phyloP scores from a whole-genome alignment of 1,139 yeast genomes.

The Insectozyma bohioensis region DNA sequence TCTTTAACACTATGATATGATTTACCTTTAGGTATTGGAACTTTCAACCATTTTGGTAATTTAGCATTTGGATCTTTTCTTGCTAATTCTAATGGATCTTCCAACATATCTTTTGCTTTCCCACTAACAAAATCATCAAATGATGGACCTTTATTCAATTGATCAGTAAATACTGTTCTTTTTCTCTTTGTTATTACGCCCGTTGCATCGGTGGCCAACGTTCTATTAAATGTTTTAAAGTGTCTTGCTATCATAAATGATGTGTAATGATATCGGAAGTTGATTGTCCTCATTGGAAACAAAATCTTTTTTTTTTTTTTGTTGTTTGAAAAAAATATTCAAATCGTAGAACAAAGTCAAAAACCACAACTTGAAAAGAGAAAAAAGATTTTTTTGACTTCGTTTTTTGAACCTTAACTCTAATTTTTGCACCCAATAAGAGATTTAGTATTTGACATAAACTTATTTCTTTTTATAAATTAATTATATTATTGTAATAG shows the following conservation, averaged over 20 bases:
- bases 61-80: conserved; percentile 61
- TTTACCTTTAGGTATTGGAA: conserved; percentile 91
- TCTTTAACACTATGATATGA: conserved; percentile 76
- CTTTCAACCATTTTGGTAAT: conserved; percentile 91
- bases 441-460: too few relatives aligned
- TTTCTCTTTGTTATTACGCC: conserved; percentile 32
- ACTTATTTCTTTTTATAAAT: too few relatives aligned
- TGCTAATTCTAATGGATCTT: conserved; percentile 71
- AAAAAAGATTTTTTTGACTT: too few relatives aligned
- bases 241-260: conserved; percentile 4
- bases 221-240: conserved; percentile 1
- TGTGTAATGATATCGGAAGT: too few relatives aligned
- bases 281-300: too few relatives aligned
- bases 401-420: too few relatives aligned
- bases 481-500: too few relatives aligned
- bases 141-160: conserved; percentile 82
- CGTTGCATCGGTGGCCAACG: conserved; percentile 9
- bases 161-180: conserved; percentile 66
- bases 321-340: too few relatives aligned
- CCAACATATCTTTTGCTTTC: conserved; percentile 61
- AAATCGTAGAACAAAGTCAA: too few relatives aligned
- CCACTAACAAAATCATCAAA: conserved; percentile 89
- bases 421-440: too few relatives aligned
- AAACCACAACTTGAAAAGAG: too few relatives aligned
- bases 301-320: too few relatives aligned